phyloP scores from a whole-genome alignment of 495 filamentous ascomycete species.

The Hypoxylon fuscum region DNA sequence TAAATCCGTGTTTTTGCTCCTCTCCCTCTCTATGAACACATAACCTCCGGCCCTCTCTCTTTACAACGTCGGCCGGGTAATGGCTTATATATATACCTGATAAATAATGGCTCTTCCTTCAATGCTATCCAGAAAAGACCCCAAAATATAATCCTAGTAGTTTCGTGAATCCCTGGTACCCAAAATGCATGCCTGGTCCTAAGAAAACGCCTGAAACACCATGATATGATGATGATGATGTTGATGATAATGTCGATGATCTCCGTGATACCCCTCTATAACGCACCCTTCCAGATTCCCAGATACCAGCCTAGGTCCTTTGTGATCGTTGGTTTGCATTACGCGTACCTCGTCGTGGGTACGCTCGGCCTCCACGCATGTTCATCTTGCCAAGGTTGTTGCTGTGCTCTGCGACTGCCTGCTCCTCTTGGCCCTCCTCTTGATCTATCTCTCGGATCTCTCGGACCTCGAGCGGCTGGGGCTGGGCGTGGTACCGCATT shows the following conservation, averaged over 20 bases:
- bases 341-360: constrained; percentile 40
- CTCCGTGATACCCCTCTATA: constrained; percentile 20
- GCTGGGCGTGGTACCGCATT: constrained; percentile 12
- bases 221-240: constrained; percentile 11
- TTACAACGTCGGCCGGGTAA: constrained; percentile 4
- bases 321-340: constrained; percentile 1
- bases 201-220: constrained; percentile 33
- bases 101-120: constrained; percentile 13
- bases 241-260: constrained; percentile 15
- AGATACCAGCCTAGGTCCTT: constrained; percentile 39
- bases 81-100: constrained; percentile 17
- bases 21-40: constrained; percentile 8
- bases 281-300: constrained; percentile 22
- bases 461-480: constrained; percentile 11
- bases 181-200: constrained; percentile 19
- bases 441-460: no score
- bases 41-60: not conserved
- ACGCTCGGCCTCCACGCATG: constrained; percentile 25
- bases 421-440: not conserved
- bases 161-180: constrained; percentile 4
- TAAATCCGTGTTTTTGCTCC: constrained; percentile 7
- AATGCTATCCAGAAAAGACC: constrained; percentile 25
- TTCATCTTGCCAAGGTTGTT: constrained; percentile 33
- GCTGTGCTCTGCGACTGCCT: constrained; percentile 16
- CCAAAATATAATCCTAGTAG: constrained; percentile 21